phyloP scores from a whole-genome alignment of 2,329 filamentous ascomycete species.

The Exophiala viscosa region DNA sequence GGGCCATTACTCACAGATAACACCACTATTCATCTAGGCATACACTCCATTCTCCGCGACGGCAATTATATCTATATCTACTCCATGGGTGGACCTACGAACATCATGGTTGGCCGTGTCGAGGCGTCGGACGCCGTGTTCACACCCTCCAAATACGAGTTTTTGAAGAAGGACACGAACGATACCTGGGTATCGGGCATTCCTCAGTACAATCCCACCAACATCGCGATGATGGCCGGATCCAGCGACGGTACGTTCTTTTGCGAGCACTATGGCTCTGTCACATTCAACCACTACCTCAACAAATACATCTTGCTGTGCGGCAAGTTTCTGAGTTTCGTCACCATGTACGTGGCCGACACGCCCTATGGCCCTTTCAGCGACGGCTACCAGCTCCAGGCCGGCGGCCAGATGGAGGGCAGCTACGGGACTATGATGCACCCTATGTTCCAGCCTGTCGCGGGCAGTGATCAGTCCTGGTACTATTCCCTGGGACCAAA shows the following conservation, averaged over 20 bases:
- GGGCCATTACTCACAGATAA: slow-evolving; percentile 1
- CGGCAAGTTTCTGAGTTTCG: not conserved
- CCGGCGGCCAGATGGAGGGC: not conserved
- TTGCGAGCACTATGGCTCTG: slow-evolving; percentile 1
- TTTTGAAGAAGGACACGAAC: not conserved
- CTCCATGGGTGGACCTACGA: slow-evolving; percentile 2
- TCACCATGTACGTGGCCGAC: slow-evolving; percentile 5
- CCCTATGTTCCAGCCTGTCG: not conserved
- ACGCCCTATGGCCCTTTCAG: slow-evolving; percentile 8
- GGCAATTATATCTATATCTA: slow-evolving; percentile 8
- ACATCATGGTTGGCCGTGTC: slow-evolving; percentile 1
- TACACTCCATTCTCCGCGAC: slow-evolving; percentile 1
- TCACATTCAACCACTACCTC: slow-evolving; percentile 6
- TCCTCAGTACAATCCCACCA: not conserved
- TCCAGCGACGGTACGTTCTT: not conserved
- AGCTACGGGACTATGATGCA: slow-evolving; percentile 1
- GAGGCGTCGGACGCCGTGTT: slow-evolving; percentile 6
- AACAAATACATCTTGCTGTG: slow-evolving; percentile 8
- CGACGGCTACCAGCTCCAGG: not conserved
- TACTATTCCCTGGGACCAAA: slow-evolving; percentile 8
- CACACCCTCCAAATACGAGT: slow-evolving; percentile 4
- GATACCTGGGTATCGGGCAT: not conserved
- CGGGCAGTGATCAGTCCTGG: not conserved
- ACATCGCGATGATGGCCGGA: not conserved
- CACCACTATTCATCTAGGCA: not conserved